Evolutionary conservation across 106 monocot genomes (phyloP).

Genomic region (Agapanthus africanus): DNA sequence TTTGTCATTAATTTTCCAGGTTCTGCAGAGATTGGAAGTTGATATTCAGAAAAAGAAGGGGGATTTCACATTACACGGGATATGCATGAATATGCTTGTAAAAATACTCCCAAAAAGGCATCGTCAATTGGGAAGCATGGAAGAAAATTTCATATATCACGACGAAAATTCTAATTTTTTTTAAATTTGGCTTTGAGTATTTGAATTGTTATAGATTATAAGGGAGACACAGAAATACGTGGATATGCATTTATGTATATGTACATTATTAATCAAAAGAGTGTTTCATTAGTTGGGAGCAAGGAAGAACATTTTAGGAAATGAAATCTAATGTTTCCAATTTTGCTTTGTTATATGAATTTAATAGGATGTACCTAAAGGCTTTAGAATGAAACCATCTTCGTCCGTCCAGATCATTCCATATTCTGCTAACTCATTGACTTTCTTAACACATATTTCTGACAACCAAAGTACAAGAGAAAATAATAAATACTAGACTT

Average conservation of each 20-base stretch:
- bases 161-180: too few species aligned
- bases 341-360: not conserved
- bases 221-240: too few species aligned
- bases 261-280: not conserved
- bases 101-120: too few species aligned
- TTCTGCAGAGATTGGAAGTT: constrained; percentile 36
- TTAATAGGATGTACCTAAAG: constrained; percentile 53
- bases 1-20: constrained; percentile 93
- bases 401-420: constrained; percentile 95
- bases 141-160: too few species aligned
- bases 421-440: constrained; percentile 72
- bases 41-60: not conserved
- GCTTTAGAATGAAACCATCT: constrained; percentile 87
- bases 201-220: too few species aligned
- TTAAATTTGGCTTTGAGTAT: too few species aligned
- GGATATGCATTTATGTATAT: not conserved
- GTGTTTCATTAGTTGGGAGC: not conserved
- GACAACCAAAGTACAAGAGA: constrained; percentile 11
- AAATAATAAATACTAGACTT: not conserved
- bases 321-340: not conserved
- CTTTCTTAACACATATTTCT: constrained; percentile 90
- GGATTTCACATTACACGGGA: not conserved
- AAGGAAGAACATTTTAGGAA: not conserved
- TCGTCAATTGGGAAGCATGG: too few species aligned
- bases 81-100: too few species aligned